Percentiles rank a stretch among this genome's conserved stretches.
Conservation (phyloP, 73 alveolate genomes). For the Paramecium bursaria region DNA sequence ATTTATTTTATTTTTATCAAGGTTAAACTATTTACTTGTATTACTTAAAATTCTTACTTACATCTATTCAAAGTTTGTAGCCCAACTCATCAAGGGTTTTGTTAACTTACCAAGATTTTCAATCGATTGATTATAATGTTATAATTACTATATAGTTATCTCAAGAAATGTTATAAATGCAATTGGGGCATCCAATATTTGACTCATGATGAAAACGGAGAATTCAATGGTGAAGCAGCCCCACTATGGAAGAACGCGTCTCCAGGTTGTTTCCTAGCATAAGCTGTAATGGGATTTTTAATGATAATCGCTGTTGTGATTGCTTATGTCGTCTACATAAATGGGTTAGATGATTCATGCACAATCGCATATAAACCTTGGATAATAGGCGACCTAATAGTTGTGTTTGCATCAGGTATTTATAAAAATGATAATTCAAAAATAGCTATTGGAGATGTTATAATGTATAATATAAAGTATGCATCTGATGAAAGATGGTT, state of each 20-base stretch:
- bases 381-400: constrained; percentile 31
- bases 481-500: constrained; percentile 64
- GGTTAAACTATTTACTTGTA: constrained; percentile 32
- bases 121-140: constrained; percentile 49
- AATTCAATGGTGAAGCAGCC: constrained; percentile 50
- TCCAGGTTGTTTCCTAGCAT: constrained; percentile 1
- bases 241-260: constrained; percentile 59
- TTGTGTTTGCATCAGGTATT: background rate
- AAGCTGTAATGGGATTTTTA: background rate
- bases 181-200: constrained; percentile 43
- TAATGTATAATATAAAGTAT: constrained; percentile 2
- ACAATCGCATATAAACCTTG: constrained; percentile 40
- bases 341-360: constrained; percentile 55
- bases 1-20: background rate
- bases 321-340: constrained; percentile 25
- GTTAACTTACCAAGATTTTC: constrained; percentile 40
- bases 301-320: constrained; percentile 42
- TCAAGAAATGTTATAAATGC: constrained; percentile 49
- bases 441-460: constrained; percentile 11
- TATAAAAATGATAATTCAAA: no score
- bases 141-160: no score
- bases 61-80: constrained; percentile 55
- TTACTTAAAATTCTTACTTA: constrained; percentile 35
- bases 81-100: constrained; percentile 39
- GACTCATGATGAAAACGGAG: background rate